Evolutionary conservation across 805 yeast species (phyloP), one percentile per base, ranked within the genome.

Genomic region (Kuraishia molischiana): DNA sequence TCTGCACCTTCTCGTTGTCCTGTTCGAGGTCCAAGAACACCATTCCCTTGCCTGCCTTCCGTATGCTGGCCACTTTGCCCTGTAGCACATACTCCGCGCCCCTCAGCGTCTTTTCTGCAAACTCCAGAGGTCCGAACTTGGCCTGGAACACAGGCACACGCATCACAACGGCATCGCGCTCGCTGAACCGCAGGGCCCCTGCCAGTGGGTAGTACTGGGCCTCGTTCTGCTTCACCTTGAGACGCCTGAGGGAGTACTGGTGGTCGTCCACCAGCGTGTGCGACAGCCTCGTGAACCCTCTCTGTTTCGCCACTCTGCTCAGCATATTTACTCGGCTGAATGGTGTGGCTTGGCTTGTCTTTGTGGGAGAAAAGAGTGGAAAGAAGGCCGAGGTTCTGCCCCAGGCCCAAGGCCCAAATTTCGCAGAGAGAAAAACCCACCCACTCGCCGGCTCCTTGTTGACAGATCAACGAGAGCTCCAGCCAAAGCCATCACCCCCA

Each of bases 31-130:
- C 95, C 19, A 85, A 48, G 48, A 85, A 85, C 30, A 72, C 57
- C 60, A 85, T 68, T 1, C 79, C 81, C 46, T 72, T 78, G 1
- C 94, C 86, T 0, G 87, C 66, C 37, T 64, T 68, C 29, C 95
- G 55, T 0, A 85, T 66, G 17, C 74, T 61, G 2, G 38, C 40
- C 5, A 85, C 66, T 38, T 78, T 71, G 1, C 95, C 95, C 43
- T 74, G 70, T 6, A 69, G 44, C 4, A 51, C 41, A 32, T 46
- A 44, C 4, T 59, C 59, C 2, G 48, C 42, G 20, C 49, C 45
- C 13, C 52, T 44, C 2, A 45, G 47, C 44, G 53, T 39, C 15
- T 50, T 49, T 29, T 32, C 29, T 21, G 34, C 41, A 34, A 50
- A 56, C 19, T 56, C 44, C 14, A 39, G 40, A 6, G 43, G 8